These are phyloP conservation scores for Paramecium pentaurelia DNA, from an alignment of 73 alveolate species.

Conservation along the genomic window DNA sequence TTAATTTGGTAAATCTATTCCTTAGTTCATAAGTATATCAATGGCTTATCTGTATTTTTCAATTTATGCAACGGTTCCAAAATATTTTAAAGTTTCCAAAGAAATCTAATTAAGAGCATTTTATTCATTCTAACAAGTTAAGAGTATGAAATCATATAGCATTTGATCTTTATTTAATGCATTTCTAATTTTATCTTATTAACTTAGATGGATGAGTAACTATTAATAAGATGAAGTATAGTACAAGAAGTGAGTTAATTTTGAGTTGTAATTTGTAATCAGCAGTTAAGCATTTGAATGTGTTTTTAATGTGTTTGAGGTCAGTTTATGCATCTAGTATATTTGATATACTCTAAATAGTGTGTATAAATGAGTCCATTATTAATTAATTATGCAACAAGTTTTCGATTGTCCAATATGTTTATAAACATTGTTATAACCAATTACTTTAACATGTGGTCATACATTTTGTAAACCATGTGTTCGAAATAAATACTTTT, in stretches of 20 bases:
- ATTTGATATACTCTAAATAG: background rate
- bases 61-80: background rate
- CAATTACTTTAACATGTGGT: conserved; percentile 59
- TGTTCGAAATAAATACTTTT: conserved; percentile 2
- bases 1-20: background rate
- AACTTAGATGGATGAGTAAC: background rate
- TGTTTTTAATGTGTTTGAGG: background rate
- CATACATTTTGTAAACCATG: conserved; percentile 62
- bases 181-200: background rate
- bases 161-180: background rate
- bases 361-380: background rate
- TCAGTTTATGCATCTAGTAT: background rate
- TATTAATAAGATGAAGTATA: background rate
- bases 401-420: conserved; percentile 50
- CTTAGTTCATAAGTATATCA: background rate
- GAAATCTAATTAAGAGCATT: background rate
- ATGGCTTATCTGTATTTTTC: background rate
- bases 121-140: background rate
- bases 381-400: conserved; percentile 1
- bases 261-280: background rate
- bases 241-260: background rate
- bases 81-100: background rate
- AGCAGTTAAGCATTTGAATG: background rate
- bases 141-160: background rate
- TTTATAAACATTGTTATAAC: conserved; percentile 27